Evolutionary conservation across 2,329 filamentous ascomycete species (phyloP), one percentile per base, ranked within the genome.

Genomic region (Talaromyces sp.): DNA sequence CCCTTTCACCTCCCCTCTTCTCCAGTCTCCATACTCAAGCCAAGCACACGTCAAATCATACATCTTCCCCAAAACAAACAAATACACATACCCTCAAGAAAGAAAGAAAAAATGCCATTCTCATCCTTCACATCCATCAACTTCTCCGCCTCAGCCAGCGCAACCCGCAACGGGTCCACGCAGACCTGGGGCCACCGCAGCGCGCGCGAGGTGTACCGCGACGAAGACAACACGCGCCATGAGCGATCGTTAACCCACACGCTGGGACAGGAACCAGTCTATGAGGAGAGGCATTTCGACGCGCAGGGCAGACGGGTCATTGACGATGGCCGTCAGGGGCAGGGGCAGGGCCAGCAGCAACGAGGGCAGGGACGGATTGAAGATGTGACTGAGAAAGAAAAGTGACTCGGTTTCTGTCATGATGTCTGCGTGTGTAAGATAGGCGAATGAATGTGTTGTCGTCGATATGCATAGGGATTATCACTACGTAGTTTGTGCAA

Each of bases 251-350:
- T 64, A n/a, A 52, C 58, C 16, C 63, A 64, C 3, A 64, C 46
- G 0, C 37, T 64, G n/a, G 63, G 63, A 37, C 42, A 64, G 23
- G 44, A 48, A 1, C 63, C 63, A 1, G 63, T 64, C 21, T 61
- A 61, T 21, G 63, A 64, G 35, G 63, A 64, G 44, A 46, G 59
- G 14, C 63, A 62, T 52, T 64, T 7, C 12, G 63, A 64, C 25
- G 40, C 58, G 5, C 44, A 64, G 37, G 63, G 63, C 7, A 40
- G 58, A 2, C 62, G 57, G 57, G 11, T 59, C 5, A 40, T 63
- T 12, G 62, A 60, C n/a, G 42, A 42, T 11, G 23, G 33, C 7
- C 46, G 44, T 5, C 37, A 54, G 50, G 16, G 7, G 21, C 5
- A 35, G 7, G 33, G 44, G 18, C 42, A 37, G 46, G n/a, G 40